These are phyloP conservation scores for Plenodomus tracheiphilus DNA, from an alignment of 2,329 filamentous ascomycete genomes.

Conservation along the genomic window DNA sequence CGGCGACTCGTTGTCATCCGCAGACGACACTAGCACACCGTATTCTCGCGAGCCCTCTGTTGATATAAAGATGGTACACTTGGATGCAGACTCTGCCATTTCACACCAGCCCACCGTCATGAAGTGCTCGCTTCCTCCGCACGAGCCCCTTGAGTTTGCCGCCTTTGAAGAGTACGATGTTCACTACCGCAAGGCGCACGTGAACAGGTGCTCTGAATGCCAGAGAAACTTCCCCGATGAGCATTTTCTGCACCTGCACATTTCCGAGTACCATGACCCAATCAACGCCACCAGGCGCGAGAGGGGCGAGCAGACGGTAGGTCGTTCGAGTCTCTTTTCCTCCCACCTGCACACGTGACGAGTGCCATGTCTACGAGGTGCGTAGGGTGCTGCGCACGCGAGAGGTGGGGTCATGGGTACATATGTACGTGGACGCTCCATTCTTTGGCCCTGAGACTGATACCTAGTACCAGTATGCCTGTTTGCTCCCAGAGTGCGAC, in stretches of 20 bases:
- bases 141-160: slow-evolving; percentile 71
- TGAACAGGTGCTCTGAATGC: slow-evolving; percentile 84
- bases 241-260: slow-evolving; percentile 79
- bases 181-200: slow-evolving; percentile 80
- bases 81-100: slow-evolving; percentile 52
- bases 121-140: slow-evolving; percentile 80
- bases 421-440: slow-evolving; percentile 11
- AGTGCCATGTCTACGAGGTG: too few relatives aligned
- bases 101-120: slow-evolving; percentile 57
- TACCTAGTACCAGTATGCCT: slow-evolving; percentile 70
- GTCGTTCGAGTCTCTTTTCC: slow-evolving; percentile 32
- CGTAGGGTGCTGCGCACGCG: neutral
- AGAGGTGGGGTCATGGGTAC: slow-evolving; percentile 4
- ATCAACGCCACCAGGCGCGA: slow-evolving; percentile 72
- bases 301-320: slow-evolving; percentile 82
- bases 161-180: slow-evolving; percentile 81
- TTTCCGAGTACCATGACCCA: slow-evolving; percentile 88
- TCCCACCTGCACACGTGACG: neutral
- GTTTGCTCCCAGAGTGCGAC: slow-evolving; percentile 88
- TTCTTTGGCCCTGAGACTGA: slow-evolving; percentile 10
- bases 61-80: slow-evolving; percentile 54
- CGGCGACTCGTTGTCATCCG: slow-evolving; percentile 52
- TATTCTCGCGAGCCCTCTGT: slow-evolving; percentile 34
- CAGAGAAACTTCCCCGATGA: slow-evolving; percentile 84
- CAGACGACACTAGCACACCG: slow-evolving; percentile 39